Evolutionary conservation across 306 rosid genomes (phyloP).

Genomic region (Cicer bijugum): DNA sequence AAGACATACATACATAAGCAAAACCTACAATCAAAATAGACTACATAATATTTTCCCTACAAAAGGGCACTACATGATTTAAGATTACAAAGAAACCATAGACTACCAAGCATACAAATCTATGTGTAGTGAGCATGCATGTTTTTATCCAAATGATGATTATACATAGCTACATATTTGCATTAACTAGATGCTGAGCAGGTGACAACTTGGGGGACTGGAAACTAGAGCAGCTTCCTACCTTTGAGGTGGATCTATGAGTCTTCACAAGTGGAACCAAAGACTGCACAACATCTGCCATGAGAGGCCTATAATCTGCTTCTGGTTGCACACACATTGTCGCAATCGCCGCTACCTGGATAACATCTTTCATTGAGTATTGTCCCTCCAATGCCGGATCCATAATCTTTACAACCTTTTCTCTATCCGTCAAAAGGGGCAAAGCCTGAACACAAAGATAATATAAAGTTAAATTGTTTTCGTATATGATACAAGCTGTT

Average conservation of each 20-base stretch:
- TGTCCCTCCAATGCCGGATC: slow-evolving; percentile 91
- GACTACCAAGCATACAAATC: slow-evolving; percentile 39
- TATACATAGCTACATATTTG: slow-evolving; percentile 47
- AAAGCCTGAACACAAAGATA: slow-evolving; percentile 62
- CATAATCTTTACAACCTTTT: slow-evolving; percentile 80
- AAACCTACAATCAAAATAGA: too few species aligned
- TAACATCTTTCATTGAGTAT: slow-evolving; percentile 86
- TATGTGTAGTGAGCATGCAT: slow-evolving; percentile 43
- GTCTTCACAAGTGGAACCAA: slow-evolving; percentile 79
- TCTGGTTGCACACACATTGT: slow-evolving; percentile 96
- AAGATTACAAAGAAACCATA: slow-evolving; percentile 30
- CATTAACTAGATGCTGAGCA: slow-evolving; percentile 46
- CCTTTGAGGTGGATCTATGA: slow-evolving; percentile 62
- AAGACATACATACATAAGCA: too few species aligned
- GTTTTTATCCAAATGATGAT: slow-evolving; percentile 16
- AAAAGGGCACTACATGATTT: not conserved
- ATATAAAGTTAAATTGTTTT: too few species aligned
- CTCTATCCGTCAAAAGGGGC: slow-evolving; percentile 86
- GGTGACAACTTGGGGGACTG: slow-evolving; percentile 61
- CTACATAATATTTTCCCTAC: slow-evolving; percentile 3
- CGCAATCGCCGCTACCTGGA: slow-evolving; percentile 97
- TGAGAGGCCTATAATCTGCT: slow-evolving; percentile 93
- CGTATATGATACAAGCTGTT: too few species aligned
- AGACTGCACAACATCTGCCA: slow-evolving; percentile 98
- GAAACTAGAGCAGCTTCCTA: slow-evolving; percentile 64